Conservation (phyloP, 108 stramenopile species). For the Cyclotella atomus region DNA sequence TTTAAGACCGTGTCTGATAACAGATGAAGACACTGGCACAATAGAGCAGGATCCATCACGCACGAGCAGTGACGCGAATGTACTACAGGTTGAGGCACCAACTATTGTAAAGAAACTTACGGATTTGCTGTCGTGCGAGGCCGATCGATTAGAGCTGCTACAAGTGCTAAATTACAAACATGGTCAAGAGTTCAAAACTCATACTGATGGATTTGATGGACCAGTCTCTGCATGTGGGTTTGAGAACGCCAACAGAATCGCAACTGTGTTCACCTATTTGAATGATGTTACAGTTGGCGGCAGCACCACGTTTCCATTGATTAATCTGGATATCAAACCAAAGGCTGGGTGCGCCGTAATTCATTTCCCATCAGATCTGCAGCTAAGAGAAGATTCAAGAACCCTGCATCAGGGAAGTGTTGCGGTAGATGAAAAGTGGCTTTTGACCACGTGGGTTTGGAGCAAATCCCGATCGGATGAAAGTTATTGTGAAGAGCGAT, state of each 20-base stretch:
- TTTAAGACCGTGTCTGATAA: constrained; percentile 38
- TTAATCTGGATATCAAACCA: constrained; percentile 37
- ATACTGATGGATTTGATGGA: constrained; percentile 63
- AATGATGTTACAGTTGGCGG: constrained; percentile 59
- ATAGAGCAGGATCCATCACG: constrained; percentile 48
- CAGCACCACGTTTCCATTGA: constrained; percentile 35
- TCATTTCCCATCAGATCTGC: constrained; percentile 51
- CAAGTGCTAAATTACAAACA: constrained; percentile 56
- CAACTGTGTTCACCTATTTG: constrained; percentile 58
- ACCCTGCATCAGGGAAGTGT: constrained; percentile 50
- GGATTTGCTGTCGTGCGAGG: constrained; percentile 24
- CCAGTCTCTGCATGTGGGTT: constrained; percentile 61
- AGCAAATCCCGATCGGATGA: constrained; percentile 16
- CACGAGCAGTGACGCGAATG: constrained; percentile 56
- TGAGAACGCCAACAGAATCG: constrained; percentile 50
- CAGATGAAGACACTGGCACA: constrained; percentile 42
- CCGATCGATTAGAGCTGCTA: constrained; percentile 53
- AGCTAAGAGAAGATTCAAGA: constrained; percentile 48
- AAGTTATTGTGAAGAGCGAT: neutral
- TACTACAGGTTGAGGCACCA: constrained; percentile 55
- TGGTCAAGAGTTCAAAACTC: constrained; percentile 57
- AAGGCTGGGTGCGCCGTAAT: constrained; percentile 49
- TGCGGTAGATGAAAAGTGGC: constrained; percentile 59
- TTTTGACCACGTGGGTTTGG: constrained; percentile 64
- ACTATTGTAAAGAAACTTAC: constrained; percentile 47